A percentile compares a stretch with the other conserved stretches of the same genome.
These are phyloP conservation scores for Mycosphaerella arachidis DNA, from an alignment of 2,329 filamentous ascomycete species.

Conservation along the genomic window DNA sequence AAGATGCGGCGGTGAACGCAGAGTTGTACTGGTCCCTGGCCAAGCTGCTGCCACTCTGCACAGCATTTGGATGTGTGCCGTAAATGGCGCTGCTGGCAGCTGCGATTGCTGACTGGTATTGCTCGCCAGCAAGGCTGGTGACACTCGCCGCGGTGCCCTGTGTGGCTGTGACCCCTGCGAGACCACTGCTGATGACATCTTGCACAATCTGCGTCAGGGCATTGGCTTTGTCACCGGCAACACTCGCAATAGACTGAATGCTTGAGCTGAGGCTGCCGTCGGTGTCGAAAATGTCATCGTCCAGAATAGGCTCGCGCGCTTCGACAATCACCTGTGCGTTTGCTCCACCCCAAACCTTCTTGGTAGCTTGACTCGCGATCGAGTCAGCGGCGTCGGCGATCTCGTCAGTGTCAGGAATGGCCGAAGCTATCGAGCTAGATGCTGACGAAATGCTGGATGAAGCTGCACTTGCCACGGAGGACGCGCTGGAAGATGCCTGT, in stretches of 20 bases:
- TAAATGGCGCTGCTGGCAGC: constrained; percentile 56
- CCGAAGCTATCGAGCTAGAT: constrained; percentile 15
- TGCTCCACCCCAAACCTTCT: constrained; percentile 52
- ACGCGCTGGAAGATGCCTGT: constrained; percentile 20
- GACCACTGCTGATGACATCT: constrained; percentile 50
- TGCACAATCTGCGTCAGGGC: constrained; percentile 54
- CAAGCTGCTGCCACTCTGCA: constrained; percentile 46
- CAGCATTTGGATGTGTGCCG: constrained; percentile 41
- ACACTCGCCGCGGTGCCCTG: constrained; percentile 48
- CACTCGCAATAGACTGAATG: constrained; percentile 48
- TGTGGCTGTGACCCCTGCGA: constrained; percentile 42
- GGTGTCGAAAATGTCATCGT: constrained; percentile 39
- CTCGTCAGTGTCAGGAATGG: constrained; percentile 14
- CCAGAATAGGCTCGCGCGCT: constrained; percentile 46
- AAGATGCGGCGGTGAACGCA: constrained; percentile 57
- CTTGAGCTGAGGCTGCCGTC: constrained; percentile 49
- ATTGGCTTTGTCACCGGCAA: constrained; percentile 50
- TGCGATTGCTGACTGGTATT: constrained; percentile 53
- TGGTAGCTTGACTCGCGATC: constrained; percentile 17
- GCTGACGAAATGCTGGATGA: constrained; percentile 27
- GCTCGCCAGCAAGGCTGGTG: constrained; percentile 52
- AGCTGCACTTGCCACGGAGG: constrained; percentile 26
- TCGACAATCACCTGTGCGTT: constrained; percentile 49
- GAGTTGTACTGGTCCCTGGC: constrained; percentile 54
- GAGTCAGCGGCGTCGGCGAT: constrained; percentile 13